Base-by-base conservation (phyloP, 495 filamentous ascomycete genomes). In the Penicillium malachiteum region DNA sequence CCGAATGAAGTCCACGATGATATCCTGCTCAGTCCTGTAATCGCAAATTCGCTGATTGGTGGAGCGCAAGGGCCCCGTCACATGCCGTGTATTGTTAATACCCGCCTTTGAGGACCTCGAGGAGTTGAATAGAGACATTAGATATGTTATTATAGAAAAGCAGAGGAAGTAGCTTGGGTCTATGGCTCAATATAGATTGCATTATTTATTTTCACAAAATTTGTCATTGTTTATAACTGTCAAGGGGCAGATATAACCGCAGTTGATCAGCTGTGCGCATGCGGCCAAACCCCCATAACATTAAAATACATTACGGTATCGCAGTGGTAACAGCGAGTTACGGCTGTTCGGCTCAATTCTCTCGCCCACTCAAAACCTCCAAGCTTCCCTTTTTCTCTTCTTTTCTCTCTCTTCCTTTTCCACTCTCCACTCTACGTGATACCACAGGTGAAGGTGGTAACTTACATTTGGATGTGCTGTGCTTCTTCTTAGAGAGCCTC, bases 321-420 rank as follows among this genome's bases (percentile, higher is more conserved):
- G 62, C 65, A 55, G 37, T 51, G 65, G 65, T 68, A 68, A 66
- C 65, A 68, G 74, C 70, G 75, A 66, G 39, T 76, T 76, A 79
- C 71, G 71, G 71, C 62, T 68, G 57, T 67, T 68, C 65, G 62
- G 68, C 65, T 68, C 33, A 75, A 73, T 72, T 77, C 73, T 72
- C 70, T 57, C 63, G 50, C 73, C 61, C 71, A 73, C 68, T 71
- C 66, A 69, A 69, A 72, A 71, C 64, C 65, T 53, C 64, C 65
- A 74, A 70, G 67, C 73, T 73, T 72, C 68, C 69, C 72, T 76
- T 73, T 73, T 74, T 71, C 66, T 63, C 69, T 64, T 69, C 67
- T 59, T 46, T 65, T 46, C 31, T 65, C 31, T 46, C 56, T 50
- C 58, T 62, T 67, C 46, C 56, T 54, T 63, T 64, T 55, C 56